Evolutionary conservation across 2,329 filamentous ascomycete genomes (phyloP), one percentile per base, ranked within the genome.

Genomic region (Pseudocercospora fijiensis): DNA sequence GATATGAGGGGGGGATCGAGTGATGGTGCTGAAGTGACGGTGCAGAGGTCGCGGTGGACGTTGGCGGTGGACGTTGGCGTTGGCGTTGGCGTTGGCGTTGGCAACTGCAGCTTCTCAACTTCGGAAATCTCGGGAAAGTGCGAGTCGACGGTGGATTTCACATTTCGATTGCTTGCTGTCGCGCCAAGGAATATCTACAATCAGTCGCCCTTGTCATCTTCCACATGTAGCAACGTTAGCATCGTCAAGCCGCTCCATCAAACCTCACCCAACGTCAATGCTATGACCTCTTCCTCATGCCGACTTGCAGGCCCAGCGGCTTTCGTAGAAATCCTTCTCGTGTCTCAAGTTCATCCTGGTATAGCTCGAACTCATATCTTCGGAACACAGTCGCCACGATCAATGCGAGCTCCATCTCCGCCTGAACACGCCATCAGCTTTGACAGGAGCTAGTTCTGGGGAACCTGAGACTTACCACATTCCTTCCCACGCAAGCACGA

Each of bases 401-500:
- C 47, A 79, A 67, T 11, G 76, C 72, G 61, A 79, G 66, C 55
- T 78, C 77, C 76, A 80, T 79, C 45, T 78, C 73, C 2, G 78
- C 78, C 68, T 70, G 60, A 49, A 49, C 30, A 52, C 37, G 16
- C 20, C 27, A 26, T 59, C 22, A 64, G 60, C 18, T 13, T 33
- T 24, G 27, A 18, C 6, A 20, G n/a, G 8, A 37, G 16, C 2
- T 11, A 9, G 8, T 22, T n/a, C 26, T 27, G 57, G 16, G 11
- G 11, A 11, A 33, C 13, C 16, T 26, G 16, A 30, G 11, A 68
- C 68, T 64, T 61, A 69, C 68, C 26, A 80, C 74, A 64, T 80
- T 79, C 47, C 77, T 74, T 3, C 78, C 78, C 30, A 80, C 76
- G 62, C 78, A 80, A n/a, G 78, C 76, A 13, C 78, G 71, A 7